Evolutionary conservation across 148 eudicot species (phyloP), one percentile per base, ranked within the genome.

Genomic region (Fallopia convolvulus): DNA sequence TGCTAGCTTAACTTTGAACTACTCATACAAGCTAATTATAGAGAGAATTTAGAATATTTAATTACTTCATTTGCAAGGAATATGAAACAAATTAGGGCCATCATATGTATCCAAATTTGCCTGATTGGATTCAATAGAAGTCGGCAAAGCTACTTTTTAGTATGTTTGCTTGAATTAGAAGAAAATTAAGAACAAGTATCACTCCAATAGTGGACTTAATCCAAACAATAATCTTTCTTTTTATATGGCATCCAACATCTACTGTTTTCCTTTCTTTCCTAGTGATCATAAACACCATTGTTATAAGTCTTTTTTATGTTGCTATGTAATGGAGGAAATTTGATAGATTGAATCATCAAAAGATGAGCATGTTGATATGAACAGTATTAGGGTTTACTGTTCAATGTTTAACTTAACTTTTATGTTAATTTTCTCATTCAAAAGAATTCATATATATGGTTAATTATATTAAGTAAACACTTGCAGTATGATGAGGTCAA

Each of bases 401-500:
- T 44, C 47, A 44, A 0, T 44, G 47, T 44, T 44, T 9, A 47
- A 47, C 50, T 9, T 47, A 15, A 47, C 12, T 0, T 47, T 8
- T 47, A 11, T 47, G 11, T 47, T 9, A 0, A 47, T 36, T 36
- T 36, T 36, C 39, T 36, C 39, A 49, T 49, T 49, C 53, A 49
- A 14, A 49, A 49, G 17, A 1, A 36, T 36, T 36, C 39, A 2
- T 49, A 4, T 8, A 56, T 56, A 1, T 56, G 63, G 63, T 56
- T 18, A 6, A 20, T 3, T 53, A 4, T 53, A 58, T 23, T 8
- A 9, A 21, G 15, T 18, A 14, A 8, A 7, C 3, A 36, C 33
- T 30, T 61, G 68, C 68, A 61, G 68, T 26, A 61, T 61, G 68
- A 61, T 61, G 39, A 61, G 30, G 68, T 23, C 68, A 12, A 84